phyloP scores from a whole-genome alignment of 2,329 filamentous ascomycete genomes.

The Aspergillus sp. region DNA sequence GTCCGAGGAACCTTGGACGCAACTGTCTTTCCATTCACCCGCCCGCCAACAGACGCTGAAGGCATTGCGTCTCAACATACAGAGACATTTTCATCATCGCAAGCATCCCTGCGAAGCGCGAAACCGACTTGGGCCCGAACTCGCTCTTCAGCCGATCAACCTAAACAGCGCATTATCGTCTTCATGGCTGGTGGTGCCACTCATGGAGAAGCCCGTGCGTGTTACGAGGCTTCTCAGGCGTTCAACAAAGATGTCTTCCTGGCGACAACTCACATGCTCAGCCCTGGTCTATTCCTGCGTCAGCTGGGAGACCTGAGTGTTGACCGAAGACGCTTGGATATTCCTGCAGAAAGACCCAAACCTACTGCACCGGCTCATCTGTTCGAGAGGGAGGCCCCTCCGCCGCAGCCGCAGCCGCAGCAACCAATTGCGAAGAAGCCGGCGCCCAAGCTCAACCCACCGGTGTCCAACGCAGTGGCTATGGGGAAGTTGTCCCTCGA shows the following conservation, averaged over 20 bases:
- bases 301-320: constrained; percentile 74
- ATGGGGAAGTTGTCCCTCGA: constrained; percentile 34
- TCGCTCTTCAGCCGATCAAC: constrained; percentile 66
- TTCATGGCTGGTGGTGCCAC: constrained; percentile 96
- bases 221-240: constrained; percentile 74
- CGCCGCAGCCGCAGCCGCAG: constrained; percentile 42
- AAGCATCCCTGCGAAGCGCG: constrained; percentile 77
- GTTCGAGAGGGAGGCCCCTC: constrained; percentile 62
- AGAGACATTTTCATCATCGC: constrained; percentile 34
- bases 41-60: constrained; percentile 53
- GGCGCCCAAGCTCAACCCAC: constrained; percentile 16
- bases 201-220: constrained; percentile 79
- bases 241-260: constrained; percentile 79
- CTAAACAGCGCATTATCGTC: constrained; percentile 81
- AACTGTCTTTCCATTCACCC: constrained; percentile 63
- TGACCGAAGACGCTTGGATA: constrained; percentile 66
- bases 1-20: constrained; percentile 62
- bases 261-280: constrained; percentile 86
- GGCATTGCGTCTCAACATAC: constrained; percentile 42
- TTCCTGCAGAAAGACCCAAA: constrained; percentile 73
- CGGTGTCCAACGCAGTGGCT: constrained; percentile 25
- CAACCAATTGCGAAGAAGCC: constrained; percentile 20
- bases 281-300: constrained; percentile 71
- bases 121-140: constrained; percentile 94
- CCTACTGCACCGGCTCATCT: constrained; percentile 79